These are phyloP conservation scores for Candida germanica DNA, from an alignment of 805 yeast genomes.

Conservation along the genomic window DNA sequence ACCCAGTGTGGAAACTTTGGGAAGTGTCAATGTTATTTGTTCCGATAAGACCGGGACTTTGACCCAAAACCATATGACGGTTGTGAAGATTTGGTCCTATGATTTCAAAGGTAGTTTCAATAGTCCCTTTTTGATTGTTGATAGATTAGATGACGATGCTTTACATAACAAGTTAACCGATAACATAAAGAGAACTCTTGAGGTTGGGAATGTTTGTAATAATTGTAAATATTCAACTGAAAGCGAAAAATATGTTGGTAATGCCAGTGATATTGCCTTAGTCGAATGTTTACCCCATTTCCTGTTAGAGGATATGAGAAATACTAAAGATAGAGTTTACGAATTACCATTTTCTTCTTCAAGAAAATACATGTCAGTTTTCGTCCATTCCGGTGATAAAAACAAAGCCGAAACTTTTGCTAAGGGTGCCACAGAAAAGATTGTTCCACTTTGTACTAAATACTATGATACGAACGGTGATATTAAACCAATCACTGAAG, in stretches of 20 bases:
- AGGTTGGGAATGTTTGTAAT: conserved; percentile 71
- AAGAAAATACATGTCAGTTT: conserved; percentile 89
- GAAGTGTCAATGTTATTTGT: conserved; percentile 90
- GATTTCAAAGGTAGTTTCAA: conserved; percentile 47
- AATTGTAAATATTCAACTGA: conserved; percentile 69
- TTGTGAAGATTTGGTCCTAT: conserved; percentile 75
- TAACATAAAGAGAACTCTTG: conserved; percentile 55
- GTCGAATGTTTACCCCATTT: conserved; percentile 70
- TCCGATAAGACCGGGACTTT: conserved; percentile 84
- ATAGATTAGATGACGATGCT: conserved; percentile 40
- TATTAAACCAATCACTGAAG: conserved; percentile 54
- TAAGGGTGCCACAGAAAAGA: conserved; percentile 88
- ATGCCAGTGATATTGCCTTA: conserved; percentile 92
- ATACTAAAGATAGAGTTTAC: conserved; percentile 51
- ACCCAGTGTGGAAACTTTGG: conserved; percentile 93
- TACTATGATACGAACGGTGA: conserved; percentile 61
- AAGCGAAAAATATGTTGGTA: conserved; percentile 73
- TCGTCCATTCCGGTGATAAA: conserved; percentile 57
- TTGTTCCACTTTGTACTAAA: conserved; percentile 58
- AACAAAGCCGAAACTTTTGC: conserved; percentile 59
- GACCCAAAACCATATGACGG: conserved; percentile 90
- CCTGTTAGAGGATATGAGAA: conserved; percentile 69
- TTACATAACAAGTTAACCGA: conserved; percentile 46
- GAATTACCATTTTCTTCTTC: conserved; percentile 85
- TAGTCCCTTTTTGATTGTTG: conserved; percentile 45